Evolutionary conservation across 176 grass and related monocot genomes (phyloP).

Genomic region (Bolboschoenus planiculmis): DNA sequence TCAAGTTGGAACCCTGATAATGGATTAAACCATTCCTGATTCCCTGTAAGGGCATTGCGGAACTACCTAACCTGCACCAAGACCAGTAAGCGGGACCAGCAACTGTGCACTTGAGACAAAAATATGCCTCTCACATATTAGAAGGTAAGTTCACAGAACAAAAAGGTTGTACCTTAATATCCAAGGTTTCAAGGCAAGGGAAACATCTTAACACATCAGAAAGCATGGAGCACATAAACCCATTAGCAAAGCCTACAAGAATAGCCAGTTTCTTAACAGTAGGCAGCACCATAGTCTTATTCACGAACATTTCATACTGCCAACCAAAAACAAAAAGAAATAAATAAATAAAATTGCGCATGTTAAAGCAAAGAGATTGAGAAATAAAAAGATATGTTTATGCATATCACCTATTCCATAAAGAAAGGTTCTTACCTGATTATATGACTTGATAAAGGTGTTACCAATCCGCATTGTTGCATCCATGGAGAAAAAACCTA

Average conservation of each 20-base stretch:
- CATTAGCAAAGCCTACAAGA: conserved; percentile 6
- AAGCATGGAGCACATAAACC: neutral
- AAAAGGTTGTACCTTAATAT: conserved; percentile 4
- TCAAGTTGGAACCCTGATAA: neutral
- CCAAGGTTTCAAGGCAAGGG: conserved; percentile 21
- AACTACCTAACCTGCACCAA: neutral
- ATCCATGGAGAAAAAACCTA: conserved; percentile 21
- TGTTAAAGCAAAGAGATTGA: neutral
- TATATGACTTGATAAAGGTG: conserved; percentile 2
- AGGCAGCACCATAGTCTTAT: neutral
- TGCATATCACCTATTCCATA: neutral
- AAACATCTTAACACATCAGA: conserved; percentile 17
- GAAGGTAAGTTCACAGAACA: neutral
- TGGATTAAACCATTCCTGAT: neutral
- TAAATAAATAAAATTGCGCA: neutral
- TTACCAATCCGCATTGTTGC: neutral
- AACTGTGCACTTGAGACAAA: neutral
- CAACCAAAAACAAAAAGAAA: neutral
- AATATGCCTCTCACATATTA: neutral
- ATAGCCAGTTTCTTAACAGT: conserved; percentile 18
- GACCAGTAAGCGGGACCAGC: neutral
- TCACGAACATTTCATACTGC: conserved; percentile 16
- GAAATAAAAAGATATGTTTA: neutral
- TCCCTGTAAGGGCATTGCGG: neutral
- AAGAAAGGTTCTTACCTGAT: conserved; percentile 6